A percentile compares a stretch with the other conserved stretches of the same genome.
These are phyloP conservation scores for Alternaria incomplexa DNA, from an alignment of 2,329 filamentous ascomycete species.

Conservation along the genomic window DNA sequence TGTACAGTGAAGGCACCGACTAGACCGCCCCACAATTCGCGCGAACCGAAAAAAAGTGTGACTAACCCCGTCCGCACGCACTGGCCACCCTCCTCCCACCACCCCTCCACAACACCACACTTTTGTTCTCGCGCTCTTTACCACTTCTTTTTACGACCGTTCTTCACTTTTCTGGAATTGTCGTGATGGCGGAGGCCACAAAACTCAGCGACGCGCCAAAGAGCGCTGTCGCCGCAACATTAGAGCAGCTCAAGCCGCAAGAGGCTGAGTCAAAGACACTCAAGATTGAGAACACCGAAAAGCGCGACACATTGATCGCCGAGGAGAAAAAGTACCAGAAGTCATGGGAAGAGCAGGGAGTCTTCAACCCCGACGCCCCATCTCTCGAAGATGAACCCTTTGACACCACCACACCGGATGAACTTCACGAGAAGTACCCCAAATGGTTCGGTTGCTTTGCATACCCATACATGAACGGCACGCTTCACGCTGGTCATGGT, in stretches of 20 bases:
- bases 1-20: constrained; percentile 5
- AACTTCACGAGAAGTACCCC: constrained; percentile 79
- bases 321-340: constrained; percentile 93
- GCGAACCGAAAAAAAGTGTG: constrained; percentile 23
- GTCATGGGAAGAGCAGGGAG: constrained; percentile 75
- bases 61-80: constrained; percentile 11
- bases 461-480: constrained; percentile 58
- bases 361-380: constrained; percentile 89
- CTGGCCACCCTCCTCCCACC: not conserved
- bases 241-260: constrained; percentile 62
- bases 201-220: constrained; percentile 35
- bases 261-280: constrained; percentile 65
- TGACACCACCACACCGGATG: constrained; percentile 72
- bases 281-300: constrained; percentile 79
- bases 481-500: constrained; percentile 85
- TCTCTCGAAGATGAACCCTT: constrained; percentile 77
- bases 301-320: constrained; percentile 80
- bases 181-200: constrained; percentile 41
- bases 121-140: constrained; percentile 20
- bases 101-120: not conserved
- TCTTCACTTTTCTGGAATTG: constrained; percentile 3
- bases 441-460: constrained; percentile 89
- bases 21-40: not conserved
- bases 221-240: constrained; percentile 58
- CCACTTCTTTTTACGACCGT: not conserved